phyloP scores from a whole-genome alignment of 768 basidiomycete genomes.

The Tricholoma flavovirens region DNA sequence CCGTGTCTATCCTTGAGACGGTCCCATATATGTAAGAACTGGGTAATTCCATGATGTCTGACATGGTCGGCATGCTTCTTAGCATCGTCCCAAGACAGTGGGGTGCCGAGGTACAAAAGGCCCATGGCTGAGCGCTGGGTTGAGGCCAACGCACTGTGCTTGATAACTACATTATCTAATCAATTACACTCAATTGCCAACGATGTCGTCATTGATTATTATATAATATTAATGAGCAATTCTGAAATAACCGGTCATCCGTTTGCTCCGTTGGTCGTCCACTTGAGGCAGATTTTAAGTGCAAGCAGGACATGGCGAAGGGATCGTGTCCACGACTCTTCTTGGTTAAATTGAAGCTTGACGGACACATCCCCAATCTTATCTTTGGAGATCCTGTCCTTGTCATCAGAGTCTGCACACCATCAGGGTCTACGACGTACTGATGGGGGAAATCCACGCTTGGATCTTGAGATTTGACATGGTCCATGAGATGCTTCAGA shows the following conservation, averaged over 20 bases:
- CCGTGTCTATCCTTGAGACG: constrained; percentile 85
- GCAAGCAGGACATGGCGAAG: constrained; percentile 87
- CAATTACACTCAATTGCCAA: no score
- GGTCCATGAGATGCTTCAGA: constrained; percentile 85
- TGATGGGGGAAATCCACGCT: constrained; percentile 79
- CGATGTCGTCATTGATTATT: no score
- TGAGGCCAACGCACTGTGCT: no score
- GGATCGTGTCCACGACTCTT: constrained; percentile 94
- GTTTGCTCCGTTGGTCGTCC: constrained; percentile 75
- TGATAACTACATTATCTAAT: no score
- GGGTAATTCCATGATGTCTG: constrained; percentile 85
- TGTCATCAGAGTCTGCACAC: constrained; percentile 4
- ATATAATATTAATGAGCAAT: no score
- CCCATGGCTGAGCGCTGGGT: constrained; percentile 78
- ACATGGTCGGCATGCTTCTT: constrained; percentile 87
- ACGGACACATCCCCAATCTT: constrained; percentile 95
- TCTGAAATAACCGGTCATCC: no score
- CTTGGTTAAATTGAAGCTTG: constrained; percentile 90
- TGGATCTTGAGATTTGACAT: constrained; percentile 69
- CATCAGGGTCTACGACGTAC: constrained; percentile 42
- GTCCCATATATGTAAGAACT: constrained; percentile 93
- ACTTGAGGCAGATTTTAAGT: constrained; percentile 82
- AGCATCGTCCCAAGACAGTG: constrained; percentile 86
- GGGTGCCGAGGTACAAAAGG: constrained; percentile 87
- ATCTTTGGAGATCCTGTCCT: constrained; percentile 79